phyloP scores from a whole-genome alignment of 2,329 filamentous ascomycete species.

The Penicillium sp. region DNA sequence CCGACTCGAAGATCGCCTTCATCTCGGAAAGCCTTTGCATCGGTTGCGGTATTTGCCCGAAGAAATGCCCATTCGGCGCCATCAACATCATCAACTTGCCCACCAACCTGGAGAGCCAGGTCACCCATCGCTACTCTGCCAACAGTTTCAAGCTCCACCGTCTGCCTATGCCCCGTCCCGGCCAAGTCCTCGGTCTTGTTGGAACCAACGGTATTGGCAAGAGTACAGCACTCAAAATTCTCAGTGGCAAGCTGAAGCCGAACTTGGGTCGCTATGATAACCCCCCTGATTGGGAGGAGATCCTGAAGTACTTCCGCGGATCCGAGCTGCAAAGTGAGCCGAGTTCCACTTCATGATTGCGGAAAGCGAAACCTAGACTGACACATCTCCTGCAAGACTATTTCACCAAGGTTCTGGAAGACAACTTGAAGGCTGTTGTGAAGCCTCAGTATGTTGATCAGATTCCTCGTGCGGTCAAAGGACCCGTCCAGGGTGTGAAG shows the following conservation, averaged over 20 bases:
- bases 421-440: slow-evolving; percentile 93
- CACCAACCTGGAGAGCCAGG: slow-evolving; percentile 96
- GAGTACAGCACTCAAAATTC: slow-evolving; percentile 98
- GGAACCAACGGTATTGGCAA: slow-evolving; percentile 99
- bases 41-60: slow-evolving; percentile 98
- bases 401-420: slow-evolving; percentile 96
- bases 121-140: slow-evolving; percentile 96
- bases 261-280: slow-evolving; percentile 94
- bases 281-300: slow-evolving; percentile 98
- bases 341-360: neutral
- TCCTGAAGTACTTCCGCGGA: slow-evolving; percentile 95
- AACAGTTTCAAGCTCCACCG: slow-evolving; percentile 99
- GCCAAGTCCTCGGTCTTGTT: slow-evolving; percentile 90
- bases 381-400: slow-evolving; percentile 60
- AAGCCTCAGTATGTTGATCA: slow-evolving; percentile 99
- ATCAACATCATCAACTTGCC: slow-evolving; percentile 99
- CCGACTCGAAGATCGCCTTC: slow-evolving; percentile 90
- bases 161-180: slow-evolving; percentile 88
- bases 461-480: slow-evolving; percentile 86
- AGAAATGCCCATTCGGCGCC: slow-evolving; percentile 97
- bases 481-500: slow-evolving; percentile 71
- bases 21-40: slow-evolving; percentile 95
- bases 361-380: neutral
- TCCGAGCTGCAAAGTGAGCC: slow-evolving; percentile 88
- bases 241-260: slow-evolving; percentile 96